Percentiles rank a stretch among this genome's conserved stretches.
Conservation (phyloP, 2,329 filamentous ascomycete species). For the Aspergillus eucalypticola region DNA sequence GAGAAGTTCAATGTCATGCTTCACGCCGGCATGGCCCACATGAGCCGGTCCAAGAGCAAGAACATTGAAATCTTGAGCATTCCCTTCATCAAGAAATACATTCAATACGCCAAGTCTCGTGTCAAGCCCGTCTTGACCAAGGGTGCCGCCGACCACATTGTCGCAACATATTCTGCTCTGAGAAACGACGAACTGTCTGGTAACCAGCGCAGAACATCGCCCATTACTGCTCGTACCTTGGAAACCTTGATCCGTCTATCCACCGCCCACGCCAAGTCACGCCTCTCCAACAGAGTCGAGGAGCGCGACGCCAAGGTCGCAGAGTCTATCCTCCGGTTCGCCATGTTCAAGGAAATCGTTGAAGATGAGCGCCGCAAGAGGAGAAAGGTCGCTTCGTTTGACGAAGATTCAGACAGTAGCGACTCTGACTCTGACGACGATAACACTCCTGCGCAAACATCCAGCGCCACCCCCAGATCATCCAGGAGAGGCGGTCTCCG, state of each 20-base stretch:
- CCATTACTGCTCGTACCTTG: slow-evolving; percentile 93
- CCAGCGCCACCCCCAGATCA: slow-evolving; percentile 35
- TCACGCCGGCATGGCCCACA: slow-evolving; percentile 83
- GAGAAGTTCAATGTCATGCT: slow-evolving; percentile 97
- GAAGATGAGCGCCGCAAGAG: slow-evolving; percentile 77
- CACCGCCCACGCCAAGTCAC: slow-evolving; percentile 90
- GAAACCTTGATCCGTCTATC: slow-evolving; percentile 98
- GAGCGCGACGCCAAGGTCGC: slow-evolving; percentile 85
- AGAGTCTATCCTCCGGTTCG: slow-evolving; percentile 87
- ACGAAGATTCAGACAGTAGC: slow-evolving; percentile 56
- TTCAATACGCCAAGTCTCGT: slow-evolving; percentile 93
- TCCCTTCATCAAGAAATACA: slow-evolving; percentile 98
- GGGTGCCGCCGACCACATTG: slow-evolving; percentile 87
- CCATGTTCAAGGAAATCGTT: slow-evolving; percentile 94
- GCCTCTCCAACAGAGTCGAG: slow-evolving; percentile 84
- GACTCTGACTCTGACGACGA: slow-evolving; percentile 42
- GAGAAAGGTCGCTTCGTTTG: slow-evolving; percentile 70
- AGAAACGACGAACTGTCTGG: slow-evolving; percentile 95
- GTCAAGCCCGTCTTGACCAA: slow-evolving; percentile 89
- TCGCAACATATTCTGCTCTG: slow-evolving; percentile 84
- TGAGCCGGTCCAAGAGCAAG: slow-evolving; percentile 71
- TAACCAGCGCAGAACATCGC: slow-evolving; percentile 88
- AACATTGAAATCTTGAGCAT: slow-evolving; percentile 89
- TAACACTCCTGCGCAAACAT: slow-evolving; percentile 23
- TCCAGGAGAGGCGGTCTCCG: slow-evolving; percentile 36